A percentile compares a stretch with the other conserved stretches of the same genome.
Conservation (phyloP, 2,329 filamentous ascomycete genomes). For the Aspergillus versicolor region DNA sequence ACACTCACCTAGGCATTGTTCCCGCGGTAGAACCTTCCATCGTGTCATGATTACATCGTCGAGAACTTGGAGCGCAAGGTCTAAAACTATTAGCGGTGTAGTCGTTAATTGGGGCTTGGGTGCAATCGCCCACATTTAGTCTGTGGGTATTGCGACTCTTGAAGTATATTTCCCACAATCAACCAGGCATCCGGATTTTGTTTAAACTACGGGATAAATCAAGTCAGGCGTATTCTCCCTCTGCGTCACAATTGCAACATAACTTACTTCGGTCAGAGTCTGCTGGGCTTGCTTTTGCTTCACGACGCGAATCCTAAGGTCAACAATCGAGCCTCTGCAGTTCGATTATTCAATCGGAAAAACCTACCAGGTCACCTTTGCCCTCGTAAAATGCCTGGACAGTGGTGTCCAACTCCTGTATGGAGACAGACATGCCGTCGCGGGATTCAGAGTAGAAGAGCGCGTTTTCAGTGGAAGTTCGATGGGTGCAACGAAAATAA, state of each 20-base stretch:
- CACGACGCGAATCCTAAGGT: background rate
- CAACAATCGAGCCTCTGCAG: background rate
- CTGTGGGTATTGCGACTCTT: constrained; percentile 88
- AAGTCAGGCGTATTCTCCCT: constrained; percentile 11
- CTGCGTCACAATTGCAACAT: background rate
- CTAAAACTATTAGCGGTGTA: constrained; percentile 51
- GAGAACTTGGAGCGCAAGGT: constrained; percentile 91
- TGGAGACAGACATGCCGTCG: constrained; percentile 63
- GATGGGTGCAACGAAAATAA: background rate
- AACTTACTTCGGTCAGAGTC: constrained; percentile 81
- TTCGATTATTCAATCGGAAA: background rate
- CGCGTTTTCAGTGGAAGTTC: constrained; percentile 21
- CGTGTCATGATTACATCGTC: constrained; percentile 98
- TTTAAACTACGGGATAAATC: constrained; percentile 70
- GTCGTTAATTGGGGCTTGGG: background rate
- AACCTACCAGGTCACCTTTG: constrained; percentile 81
- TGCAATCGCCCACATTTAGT: constrained; percentile 76
- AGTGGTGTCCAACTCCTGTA: constrained; percentile 93
- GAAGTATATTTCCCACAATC: constrained; percentile 93
- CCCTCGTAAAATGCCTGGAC: constrained; percentile 98
- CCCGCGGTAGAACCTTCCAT: constrained; percentile 95
- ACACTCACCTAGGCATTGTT: constrained; percentile 82
- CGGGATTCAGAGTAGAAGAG: constrained; percentile 30
- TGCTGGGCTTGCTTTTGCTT: constrained; percentile 96
- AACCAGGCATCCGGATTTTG: constrained; percentile 98